Percentiles rank a stretch among this genome's conserved stretches.
Conservation (phyloP, 2,329 filamentous ascomycete genomes). For the Aspergillus sp. region DNA sequence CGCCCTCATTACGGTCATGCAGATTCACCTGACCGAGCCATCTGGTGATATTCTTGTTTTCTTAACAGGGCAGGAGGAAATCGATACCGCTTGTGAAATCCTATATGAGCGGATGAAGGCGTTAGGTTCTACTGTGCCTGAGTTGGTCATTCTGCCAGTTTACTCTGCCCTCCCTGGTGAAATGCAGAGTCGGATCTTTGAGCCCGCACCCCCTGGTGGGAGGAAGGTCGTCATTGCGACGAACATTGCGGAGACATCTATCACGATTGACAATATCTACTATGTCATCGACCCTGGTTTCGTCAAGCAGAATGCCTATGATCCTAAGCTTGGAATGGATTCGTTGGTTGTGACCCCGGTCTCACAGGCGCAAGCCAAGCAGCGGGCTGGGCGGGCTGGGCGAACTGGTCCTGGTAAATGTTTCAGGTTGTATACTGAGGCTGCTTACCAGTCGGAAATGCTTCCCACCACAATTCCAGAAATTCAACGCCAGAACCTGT, state of each 20-base stretch:
- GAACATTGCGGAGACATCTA: slow-evolving; percentile 95
- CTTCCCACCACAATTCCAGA: slow-evolving; percentile 91
- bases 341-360: slow-evolving; percentile 92
- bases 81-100: slow-evolving; percentile 89
- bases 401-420: slow-evolving; percentile 93
- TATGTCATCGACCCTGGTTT: slow-evolving; percentile 97
- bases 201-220: slow-evolving; percentile 74
- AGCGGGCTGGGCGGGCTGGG: slow-evolving; percentile 84
- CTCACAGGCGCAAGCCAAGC: slow-evolving; percentile 92
- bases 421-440: slow-evolving; percentile 90
- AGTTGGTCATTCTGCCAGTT: slow-evolving; percentile 88
- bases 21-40: slow-evolving; percentile 90
- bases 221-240: slow-evolving; percentile 96
- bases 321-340: slow-evolving; percentile 96
- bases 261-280: slow-evolving; percentile 96
- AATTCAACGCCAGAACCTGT: slow-evolving; percentile 89
- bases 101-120: slow-evolving; percentile 94
- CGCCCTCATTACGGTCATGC: slow-evolving; percentile 93
- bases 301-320: slow-evolving; percentile 95
- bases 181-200: slow-evolving; percentile 90
- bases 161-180: slow-evolving; percentile 90
- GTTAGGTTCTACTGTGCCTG: slow-evolving; percentile 78
- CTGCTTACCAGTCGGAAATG: slow-evolving; percentile 95
- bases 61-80: slow-evolving; percentile 94
- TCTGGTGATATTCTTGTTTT: slow-evolving; percentile 93